Evolutionary conservation across 2,329 filamentous ascomycete genomes (phyloP).

Genomic region (Graphilbum sp.): DNA sequence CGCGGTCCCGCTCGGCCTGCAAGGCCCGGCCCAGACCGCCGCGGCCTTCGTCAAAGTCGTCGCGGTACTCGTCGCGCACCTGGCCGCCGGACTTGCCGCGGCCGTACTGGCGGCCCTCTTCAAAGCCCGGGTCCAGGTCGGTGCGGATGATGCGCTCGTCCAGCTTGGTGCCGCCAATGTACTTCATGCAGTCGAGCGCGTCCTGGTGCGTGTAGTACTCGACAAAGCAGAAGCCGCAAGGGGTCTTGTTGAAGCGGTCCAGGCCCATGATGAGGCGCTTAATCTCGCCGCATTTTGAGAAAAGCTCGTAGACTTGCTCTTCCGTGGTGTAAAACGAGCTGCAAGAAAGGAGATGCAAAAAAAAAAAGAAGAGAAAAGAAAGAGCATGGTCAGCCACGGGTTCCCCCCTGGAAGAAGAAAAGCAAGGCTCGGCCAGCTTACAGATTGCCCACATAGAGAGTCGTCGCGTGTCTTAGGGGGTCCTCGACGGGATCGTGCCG

Average conservation of each 20-base stretch:
- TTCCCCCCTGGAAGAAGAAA: no score
- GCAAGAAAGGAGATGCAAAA: not conserved
- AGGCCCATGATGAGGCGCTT: conserved; percentile 97
- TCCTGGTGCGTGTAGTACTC: conserved; percentile 98
- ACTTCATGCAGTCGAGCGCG: conserved; percentile 95
- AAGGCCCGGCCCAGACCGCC: conserved; percentile 76
- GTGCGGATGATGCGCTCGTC: conserved; percentile 94
- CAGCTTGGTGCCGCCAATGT: conserved; percentile 92
- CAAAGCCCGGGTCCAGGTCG: conserved; percentile 88
- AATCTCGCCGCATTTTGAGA: conserved; percentile 92
- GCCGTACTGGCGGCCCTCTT: conserved; percentile 90
- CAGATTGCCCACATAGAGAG: conserved; percentile 95
- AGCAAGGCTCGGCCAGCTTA: no score
- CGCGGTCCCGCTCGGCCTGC: conserved; percentile 29
- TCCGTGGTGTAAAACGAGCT: conserved; percentile 97
- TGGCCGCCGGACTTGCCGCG: conserved; percentile 92
- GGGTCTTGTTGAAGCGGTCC: conserved; percentile 92
- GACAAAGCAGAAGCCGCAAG: conserved; percentile 98
- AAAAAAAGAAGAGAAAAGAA: no score
- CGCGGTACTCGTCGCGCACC: conserved; percentile 91
- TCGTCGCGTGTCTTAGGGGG: conserved; percentile 73
- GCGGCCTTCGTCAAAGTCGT: conserved; percentile 90
- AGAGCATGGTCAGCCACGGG: no score
- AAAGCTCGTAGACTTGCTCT: conserved; percentile 95
- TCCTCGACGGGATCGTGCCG: conserved; percentile 49